A percentile compares a stretch with the other conserved stretches of the same genome.
Conservation (phyloP, 129 eudicot species). For the Flaveria linearis region DNA sequence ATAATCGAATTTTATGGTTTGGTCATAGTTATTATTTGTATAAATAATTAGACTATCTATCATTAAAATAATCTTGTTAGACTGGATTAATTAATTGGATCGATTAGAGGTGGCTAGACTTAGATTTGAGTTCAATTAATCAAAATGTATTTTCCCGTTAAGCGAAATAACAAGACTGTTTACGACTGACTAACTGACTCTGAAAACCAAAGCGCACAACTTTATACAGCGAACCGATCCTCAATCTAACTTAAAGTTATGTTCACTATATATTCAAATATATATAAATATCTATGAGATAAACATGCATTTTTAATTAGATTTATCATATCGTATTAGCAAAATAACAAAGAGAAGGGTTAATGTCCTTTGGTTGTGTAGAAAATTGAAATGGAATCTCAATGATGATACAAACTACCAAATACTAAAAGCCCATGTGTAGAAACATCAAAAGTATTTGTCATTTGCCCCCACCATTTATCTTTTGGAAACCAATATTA, state of each 20-base stretch:
- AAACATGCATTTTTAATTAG: background rate
- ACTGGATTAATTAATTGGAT: background rate
- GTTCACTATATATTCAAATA: background rate
- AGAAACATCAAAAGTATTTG: constrained; percentile 36
- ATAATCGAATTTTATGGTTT: background rate
- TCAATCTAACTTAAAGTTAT: background rate
- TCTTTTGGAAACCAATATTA: constrained; percentile 40
- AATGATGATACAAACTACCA: constrained; percentile 48
- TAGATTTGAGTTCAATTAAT: no score
- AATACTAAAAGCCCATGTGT: constrained; percentile 25
- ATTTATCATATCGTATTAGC: background rate
- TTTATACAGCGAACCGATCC: background rate
- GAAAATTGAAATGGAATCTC: constrained; percentile 38
- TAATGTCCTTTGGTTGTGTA: constrained; percentile 36
- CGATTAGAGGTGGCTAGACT: no score
- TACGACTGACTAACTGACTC: background rate
- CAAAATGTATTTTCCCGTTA: background rate
- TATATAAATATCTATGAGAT: background rate
- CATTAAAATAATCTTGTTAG: background rate
- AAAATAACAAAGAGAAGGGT: constrained; percentile 19
- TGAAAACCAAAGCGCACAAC: background rate
- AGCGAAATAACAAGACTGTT: background rate
- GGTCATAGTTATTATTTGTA: background rate
- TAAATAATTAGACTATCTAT: background rate
- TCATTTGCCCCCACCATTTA: constrained; percentile 47